Conservation (phyloP, 2,329 filamentous ascomycete genomes). For the Lachnellula occidentalis region DNA sequence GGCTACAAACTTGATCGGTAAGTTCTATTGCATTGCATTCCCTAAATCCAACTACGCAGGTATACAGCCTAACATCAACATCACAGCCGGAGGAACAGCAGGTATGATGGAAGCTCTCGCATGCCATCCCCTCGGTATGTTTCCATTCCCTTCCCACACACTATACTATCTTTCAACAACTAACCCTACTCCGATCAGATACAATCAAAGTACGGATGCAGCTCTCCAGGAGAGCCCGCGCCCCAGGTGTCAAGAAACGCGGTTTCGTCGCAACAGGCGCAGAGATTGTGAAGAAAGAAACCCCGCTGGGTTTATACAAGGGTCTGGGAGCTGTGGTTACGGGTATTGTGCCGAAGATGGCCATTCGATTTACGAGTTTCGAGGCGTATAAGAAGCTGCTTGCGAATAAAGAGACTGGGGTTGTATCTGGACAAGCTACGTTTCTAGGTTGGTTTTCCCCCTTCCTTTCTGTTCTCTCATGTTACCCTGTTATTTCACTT, state of each 20-base stretch:
- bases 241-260: constrained; percentile 74
- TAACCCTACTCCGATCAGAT: constrained; percentile 44
- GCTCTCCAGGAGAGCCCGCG: constrained; percentile 77
- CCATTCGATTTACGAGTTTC: constrained; percentile 96
- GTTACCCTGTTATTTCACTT: neutral
- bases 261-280: constrained; percentile 83
- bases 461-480: constrained; percentile 33
- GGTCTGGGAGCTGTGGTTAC: constrained; percentile 94
- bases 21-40: constrained; percentile 18
- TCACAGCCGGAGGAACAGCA: constrained; percentile 82
- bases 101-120: constrained; percentile 99
- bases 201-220: constrained; percentile 99
- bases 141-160: neutral
- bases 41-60: neutral
- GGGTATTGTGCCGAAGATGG: constrained; percentile 98
- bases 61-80: constrained; percentile 12
- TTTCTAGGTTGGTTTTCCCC: constrained; percentile 52
- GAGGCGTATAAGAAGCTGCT: constrained; percentile 88
- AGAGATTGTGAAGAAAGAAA: constrained; percentile 86
- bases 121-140: constrained; percentile 84
- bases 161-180: neutral
- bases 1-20: constrained; percentile 88
- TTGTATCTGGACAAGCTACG: constrained; percentile 65
- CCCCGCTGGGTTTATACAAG: constrained; percentile 91
- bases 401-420: constrained; percentile 60